Base-by-base conservation (phyloP, 495 filamentous ascomycete genomes). In the Daldinia grandis region DNA sequence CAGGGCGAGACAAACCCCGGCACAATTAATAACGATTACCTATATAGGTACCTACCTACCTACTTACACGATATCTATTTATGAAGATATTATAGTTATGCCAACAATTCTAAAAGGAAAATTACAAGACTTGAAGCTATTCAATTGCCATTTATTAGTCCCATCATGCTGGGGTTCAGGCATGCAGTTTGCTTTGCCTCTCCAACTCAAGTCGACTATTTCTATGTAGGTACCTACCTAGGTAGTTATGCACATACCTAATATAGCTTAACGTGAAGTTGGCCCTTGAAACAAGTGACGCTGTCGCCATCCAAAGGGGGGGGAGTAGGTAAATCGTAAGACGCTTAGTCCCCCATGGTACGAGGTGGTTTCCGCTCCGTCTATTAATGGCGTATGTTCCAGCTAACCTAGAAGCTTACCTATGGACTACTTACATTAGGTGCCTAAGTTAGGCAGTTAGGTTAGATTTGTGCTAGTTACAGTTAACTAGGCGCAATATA, bases 251-350 rank as follows among this genome's bases (percentile, higher is more conserved):
- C n/a, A 47, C 42, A 47, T 24, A 8, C 42, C 33, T 35, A 35
- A 35, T 35, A 2, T 19, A 24, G 17, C 42, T 21, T 4, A 47
- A 10, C 24, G 8, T 21, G 8, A 47, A 24, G 7, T 19, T 21
- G 42, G 19, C 31, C 14, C 19, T 15, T 68, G 53, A 68, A 63
- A 69, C 51, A 5, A 63, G 25, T 35, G 27, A 30, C 42, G 44
- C 42, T n/a, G 33, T 25, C 56, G 58, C 21, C 35, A 38, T 49
- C 50, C 42, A 65, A 57, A 70, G 62, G 68, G 62, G 68, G 31
- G 58, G n/a, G n/a, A n/a, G n/a, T n/a, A n/a, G n/a, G 17, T 14
- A 38, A 25, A 53, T 71, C 68, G 58, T 71, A 66, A 66, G 68
- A 71, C 42, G 24, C 21, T 47, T 42, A 66, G 21, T 15, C 28